Evolutionary conservation across 441 rosid species (phyloP).

Genomic region (Adansonia grandidieri): DNA sequence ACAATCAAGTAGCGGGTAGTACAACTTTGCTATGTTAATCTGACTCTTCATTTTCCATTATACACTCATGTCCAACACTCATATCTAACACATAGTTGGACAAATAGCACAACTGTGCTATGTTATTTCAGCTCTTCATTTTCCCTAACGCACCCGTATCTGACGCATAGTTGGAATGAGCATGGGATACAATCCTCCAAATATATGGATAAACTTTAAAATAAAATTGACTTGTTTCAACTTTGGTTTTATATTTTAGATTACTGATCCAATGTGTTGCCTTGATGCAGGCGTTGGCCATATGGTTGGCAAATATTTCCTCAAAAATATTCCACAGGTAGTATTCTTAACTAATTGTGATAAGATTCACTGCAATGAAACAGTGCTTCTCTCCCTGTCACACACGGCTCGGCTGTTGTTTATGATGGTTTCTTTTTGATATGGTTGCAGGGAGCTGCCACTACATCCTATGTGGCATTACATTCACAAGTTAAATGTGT

Average conservation of each 20-base stretch:
- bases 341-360: background rate
- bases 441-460: conserved; percentile 58
- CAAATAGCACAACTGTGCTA: no score
- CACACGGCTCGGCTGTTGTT: no score
- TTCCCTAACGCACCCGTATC: no score
- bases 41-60: no score
- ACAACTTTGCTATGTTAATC: no score
- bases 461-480: conserved; percentile 59
- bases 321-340: conserved; percentile 66
- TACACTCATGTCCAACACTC: no score
- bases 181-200: no score
- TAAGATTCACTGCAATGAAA: background rate
- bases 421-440: background rate
- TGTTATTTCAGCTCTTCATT: no score
- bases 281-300: conserved; percentile 45
- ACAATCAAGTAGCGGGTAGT: no score
- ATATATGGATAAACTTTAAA: no score
- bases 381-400: background rate
- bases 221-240: background rate
- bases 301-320: conserved; percentile 39
- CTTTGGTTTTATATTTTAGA: background rate
- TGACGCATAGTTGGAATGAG: no score
- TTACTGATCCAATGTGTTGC: background rate
- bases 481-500: conserved; percentile 53
- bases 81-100: no score